Base-by-base conservation (phyloP, 2,329 filamentous ascomycete species). In the Aspergillus fischeri region DNA sequence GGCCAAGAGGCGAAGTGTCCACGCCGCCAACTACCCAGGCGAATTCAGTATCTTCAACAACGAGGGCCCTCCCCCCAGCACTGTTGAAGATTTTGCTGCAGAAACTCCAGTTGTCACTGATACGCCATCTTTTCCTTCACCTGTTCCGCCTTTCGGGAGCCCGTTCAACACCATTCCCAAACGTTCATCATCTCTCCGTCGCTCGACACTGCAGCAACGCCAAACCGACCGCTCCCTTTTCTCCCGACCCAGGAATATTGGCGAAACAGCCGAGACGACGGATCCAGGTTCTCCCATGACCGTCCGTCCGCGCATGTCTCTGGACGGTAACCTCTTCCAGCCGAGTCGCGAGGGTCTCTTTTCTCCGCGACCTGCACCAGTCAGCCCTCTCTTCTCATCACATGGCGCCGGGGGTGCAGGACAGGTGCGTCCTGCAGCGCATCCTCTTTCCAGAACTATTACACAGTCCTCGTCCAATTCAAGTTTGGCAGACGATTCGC, bases 1-100 rank as follows among this genome's bases (percentile, higher is more conserved):
- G 58, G 90, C 92, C 49, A 97, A 97, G 79, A 85, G 94, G 63
- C 86, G 94, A 67, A 97, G 92, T 75, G 76, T 96, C 65, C 91
- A 96, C 71, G 88, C 88, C 47, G 80, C 87, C n/a, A 84, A 77
- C 64, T 79, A 87, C 60, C 81, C 81, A 49, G 73, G 78, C 27
- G 83, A 86, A 64, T 89, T 91, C 69, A 91, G 86, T 71, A 86
- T 96, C 35, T 96, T 96, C 71, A 91, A 92, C 55, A 72, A 68
- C 49, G 70, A 73, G 45, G 63, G 67, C 45, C 41, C 52, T 53
- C 63, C 62, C 21, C 10, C 44, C 51, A 65, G 53, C 57, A 68
- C 60, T 56, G 65, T 63, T 8, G 67, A 69, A 57, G 67, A 70
- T 25, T 61, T 67, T 50, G 60, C 61, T 27, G 65, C 68, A 56